These are phyloP conservation scores for Saccharomyces hybrid DNA, from an alignment of 1,139 yeast species.

Conservation along the genomic window DNA sequence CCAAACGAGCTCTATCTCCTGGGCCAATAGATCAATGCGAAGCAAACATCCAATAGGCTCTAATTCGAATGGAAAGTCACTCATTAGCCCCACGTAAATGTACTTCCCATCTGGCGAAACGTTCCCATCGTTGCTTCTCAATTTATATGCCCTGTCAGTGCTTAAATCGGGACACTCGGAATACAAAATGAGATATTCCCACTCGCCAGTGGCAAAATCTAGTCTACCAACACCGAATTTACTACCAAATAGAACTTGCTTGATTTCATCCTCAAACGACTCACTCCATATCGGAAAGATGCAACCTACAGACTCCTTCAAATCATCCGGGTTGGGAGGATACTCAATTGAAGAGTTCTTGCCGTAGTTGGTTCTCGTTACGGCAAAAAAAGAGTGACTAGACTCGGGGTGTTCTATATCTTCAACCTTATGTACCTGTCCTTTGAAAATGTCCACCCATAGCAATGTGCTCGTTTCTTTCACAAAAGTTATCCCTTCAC, in stretches of 20 bases:
- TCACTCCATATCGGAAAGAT: conserved; percentile 50
- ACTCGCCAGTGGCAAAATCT: conserved; percentile 37
- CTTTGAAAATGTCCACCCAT: conserved; percentile 65
- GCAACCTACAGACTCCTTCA: conserved; percentile 48
- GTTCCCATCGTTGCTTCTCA: conserved; percentile 69
- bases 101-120: conserved; percentile 58
- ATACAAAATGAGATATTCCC: conserved; percentile 42
- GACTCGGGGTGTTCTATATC: conserved; percentile 6
- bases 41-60: conserved; percentile 32
- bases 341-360: conserved; percentile 12
- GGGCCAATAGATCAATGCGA: conserved; percentile 27
- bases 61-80: conserved; percentile 38
- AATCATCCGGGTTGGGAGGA: conserved; percentile 14
- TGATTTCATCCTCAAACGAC: conserved; percentile 34
- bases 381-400: conserved; percentile 38
- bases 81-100: conserved; percentile 71
- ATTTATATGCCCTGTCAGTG: conserved; percentile 29
- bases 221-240: conserved; percentile 51
- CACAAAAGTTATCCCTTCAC: conserved; percentile 65
- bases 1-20: conserved; percentile 28
- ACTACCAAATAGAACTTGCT: conserved; percentile 43
- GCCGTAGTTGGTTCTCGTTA: conserved; percentile 15
- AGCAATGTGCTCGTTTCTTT: conserved; percentile 47
- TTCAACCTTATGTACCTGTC: conserved; percentile 44
- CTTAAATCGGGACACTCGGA: conserved; percentile 31